Evolutionary conservation across 306 rosid species (phyloP).

Genomic region (Dryas alaskensis): DNA sequence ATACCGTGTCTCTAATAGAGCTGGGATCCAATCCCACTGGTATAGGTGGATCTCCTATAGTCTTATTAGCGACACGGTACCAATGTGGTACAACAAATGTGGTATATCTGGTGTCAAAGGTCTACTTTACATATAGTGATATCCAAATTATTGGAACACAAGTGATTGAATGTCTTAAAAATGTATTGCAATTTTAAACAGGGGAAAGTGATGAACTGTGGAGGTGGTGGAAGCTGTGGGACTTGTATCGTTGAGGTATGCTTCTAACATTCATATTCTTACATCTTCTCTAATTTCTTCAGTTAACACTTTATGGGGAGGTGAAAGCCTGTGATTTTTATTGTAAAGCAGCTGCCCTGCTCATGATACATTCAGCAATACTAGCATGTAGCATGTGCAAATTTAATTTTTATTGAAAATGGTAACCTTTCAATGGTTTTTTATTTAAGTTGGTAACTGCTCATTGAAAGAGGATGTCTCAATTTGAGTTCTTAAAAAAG

Average conservation of each 20-base stretch:
- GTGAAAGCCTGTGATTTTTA: neutral
- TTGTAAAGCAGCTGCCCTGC: neutral
- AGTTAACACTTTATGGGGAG: neutral
- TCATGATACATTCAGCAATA: neutral
- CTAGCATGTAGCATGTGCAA: neutral
- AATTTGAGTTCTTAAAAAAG: no score
- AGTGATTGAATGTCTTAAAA: neutral
- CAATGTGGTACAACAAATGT: no score
- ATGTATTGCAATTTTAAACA: conserved; percentile 18
- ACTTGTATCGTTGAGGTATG: conserved; percentile 85
- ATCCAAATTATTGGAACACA: neutral
- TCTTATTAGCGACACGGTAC: no score
- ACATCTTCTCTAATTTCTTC: neutral
- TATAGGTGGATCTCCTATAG: no score
- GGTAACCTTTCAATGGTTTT: neutral
- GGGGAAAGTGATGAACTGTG: conserved; percentile 98
- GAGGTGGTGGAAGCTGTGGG: conserved; percentile 93
- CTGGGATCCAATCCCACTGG: no score
- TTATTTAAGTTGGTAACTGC: no score
- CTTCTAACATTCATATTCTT: conserved; percentile 6
- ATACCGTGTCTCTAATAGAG: no score
- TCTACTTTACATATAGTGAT: neutral
- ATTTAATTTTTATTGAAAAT: neutral
- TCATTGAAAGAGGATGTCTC: neutral
- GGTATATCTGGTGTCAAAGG: no score